A percentile compares a stretch with the other conserved stretches of the same genome.
Evolutionary conservation across 305 asterid genomes (phyloP).

Genomic region (Fraxinus sp.): DNA sequence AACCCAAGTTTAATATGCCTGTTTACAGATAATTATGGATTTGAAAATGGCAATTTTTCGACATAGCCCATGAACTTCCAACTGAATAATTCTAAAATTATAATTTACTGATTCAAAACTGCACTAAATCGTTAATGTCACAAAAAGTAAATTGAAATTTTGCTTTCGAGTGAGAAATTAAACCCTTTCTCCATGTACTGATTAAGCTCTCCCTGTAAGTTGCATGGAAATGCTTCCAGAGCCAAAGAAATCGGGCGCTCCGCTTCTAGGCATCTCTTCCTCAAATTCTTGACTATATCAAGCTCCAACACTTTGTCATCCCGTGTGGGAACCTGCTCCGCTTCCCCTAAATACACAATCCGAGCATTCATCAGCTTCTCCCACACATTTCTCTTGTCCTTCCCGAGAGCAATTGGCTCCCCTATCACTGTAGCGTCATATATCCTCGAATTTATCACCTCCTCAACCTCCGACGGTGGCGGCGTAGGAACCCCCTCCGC

Average conservation of each 20-base stretch:
- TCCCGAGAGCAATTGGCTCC: constrained; percentile 72
- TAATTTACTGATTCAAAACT: not conserved
- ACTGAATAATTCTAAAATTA: not conserved
- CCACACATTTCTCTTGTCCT: constrained; percentile 72
- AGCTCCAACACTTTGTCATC: constrained; percentile 82
- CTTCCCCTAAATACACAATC: constrained; percentile 83
- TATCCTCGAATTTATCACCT: constrained; percentile 65
- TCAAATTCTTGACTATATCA: constrained; percentile 68
- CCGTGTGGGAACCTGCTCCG: constrained; percentile 79
- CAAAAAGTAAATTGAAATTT: not conserved
- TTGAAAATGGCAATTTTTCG: not conserved
- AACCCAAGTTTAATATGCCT: not conserved
- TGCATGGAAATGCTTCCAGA: constrained; percentile 74
- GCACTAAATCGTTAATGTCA: not conserved
- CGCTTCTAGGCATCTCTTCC: constrained; percentile 59
- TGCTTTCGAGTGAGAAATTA: constrained; percentile 1
- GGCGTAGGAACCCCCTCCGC: constrained; percentile 17
- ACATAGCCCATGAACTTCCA: not conserved
- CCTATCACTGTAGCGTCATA: constrained; percentile 68
- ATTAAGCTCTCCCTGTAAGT: constrained; percentile 69
- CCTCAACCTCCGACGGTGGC: constrained; percentile 36
- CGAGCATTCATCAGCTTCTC: constrained; percentile 79
- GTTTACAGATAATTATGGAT: not conserved
- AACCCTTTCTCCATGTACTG: constrained; percentile 57
- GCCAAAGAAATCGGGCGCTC: constrained; percentile 70